Evolutionary conservation across 2,329 filamentous ascomycete genomes (phyloP).

Genomic region (Arachnomyces sp.): DNA sequence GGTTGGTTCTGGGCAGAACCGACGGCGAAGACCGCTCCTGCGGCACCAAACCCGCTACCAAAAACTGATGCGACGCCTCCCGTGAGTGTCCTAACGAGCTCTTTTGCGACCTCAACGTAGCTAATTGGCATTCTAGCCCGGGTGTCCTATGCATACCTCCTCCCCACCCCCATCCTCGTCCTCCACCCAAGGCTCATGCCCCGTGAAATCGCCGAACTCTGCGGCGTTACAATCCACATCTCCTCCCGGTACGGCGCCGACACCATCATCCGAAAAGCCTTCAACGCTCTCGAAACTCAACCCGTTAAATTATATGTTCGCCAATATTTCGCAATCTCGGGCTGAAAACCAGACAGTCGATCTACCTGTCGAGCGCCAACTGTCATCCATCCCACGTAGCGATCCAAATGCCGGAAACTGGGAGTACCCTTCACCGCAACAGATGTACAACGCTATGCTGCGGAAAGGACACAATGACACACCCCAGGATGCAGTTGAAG

Average conservation of each 20-base stretch:
- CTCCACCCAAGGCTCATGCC: slow-evolving; percentile 39
- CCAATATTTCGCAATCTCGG: slow-evolving; percentile 69
- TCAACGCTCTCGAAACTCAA: slow-evolving; percentile 60
- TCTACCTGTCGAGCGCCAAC: slow-evolving; percentile 72
- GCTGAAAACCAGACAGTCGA: slow-evolving; percentile 62
- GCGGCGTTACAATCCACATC: slow-evolving; percentile 22
- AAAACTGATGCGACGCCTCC: slow-evolving; percentile 45
- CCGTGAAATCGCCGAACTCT: slow-evolving; percentile 35
- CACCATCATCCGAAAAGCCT: slow-evolving; percentile 24
- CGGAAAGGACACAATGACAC: slow-evolving; percentile 95
- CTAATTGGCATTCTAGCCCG: slow-evolving; percentile 40
- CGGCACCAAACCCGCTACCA: slow-evolving; percentile 42
- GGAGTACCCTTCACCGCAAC: slow-evolving; percentile 97
- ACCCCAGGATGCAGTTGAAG: slow-evolving; percentile 83
- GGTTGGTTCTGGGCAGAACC: slow-evolving; percentile 64
- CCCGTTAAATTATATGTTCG: slow-evolving; percentile 93
- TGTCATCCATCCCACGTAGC: slow-evolving; percentile 84
- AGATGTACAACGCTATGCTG: slow-evolving; percentile 98
- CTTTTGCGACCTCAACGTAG: slow-evolving; percentile 8
- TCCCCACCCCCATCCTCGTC: slow-evolving; percentile 36
- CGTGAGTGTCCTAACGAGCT: slow-evolving; percentile 33
- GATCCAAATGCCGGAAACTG: slow-evolving; percentile 58
- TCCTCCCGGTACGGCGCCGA: slow-evolving; percentile 24
- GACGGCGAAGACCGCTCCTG: slow-evolving; percentile 28
- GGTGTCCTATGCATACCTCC: slow-evolving; percentile 59